phyloP scores from a whole-genome alignment of 352 stramenopile genomes.

The Pythium aquatile region DNA sequence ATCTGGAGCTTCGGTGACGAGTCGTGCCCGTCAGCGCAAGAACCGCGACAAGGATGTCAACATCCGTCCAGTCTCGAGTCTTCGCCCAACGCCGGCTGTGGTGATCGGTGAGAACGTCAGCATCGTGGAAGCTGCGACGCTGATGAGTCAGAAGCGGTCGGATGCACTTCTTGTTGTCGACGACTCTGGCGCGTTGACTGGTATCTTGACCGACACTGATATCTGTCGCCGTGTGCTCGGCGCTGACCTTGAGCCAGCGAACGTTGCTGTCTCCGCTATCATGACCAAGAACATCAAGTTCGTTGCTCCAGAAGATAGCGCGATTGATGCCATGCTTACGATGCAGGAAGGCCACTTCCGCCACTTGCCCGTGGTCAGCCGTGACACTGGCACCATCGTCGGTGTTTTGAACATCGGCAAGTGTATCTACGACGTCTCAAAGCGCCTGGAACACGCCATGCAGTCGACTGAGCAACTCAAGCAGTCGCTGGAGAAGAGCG shows the following conservation, averaged over 20 bases:
- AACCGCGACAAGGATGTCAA: constrained; percentile 75
- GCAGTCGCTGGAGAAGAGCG: constrained; percentile 73
- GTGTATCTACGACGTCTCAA: constrained; percentile 98
- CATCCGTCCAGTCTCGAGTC: constrained; percentile 77
- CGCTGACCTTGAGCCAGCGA: constrained; percentile 70
- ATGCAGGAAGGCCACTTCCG: constrained; percentile 98
- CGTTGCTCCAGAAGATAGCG: constrained; percentile 91
- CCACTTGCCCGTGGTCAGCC: constrained; percentile 93
- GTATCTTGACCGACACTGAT: constrained; percentile 97
- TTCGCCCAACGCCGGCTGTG: constrained; percentile 75
- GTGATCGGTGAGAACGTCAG: constrained; percentile 71
- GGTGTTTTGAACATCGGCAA: constrained; percentile 98
- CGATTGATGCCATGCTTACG: constrained; percentile 95
- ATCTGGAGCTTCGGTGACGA: constrained; percentile 47
- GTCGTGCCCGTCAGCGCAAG: constrained; percentile 70
- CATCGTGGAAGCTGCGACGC: constrained; percentile 85
- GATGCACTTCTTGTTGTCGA: constrained; percentile 93
- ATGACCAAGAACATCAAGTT: constrained; percentile 98
- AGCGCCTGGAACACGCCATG: constrained; percentile 92
- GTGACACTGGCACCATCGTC: constrained; percentile 80
- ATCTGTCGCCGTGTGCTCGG: constrained; percentile 93
- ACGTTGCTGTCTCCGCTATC: constrained; percentile 77
- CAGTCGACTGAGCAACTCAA: constrained; percentile 84
- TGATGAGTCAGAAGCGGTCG: constrained; percentile 92
- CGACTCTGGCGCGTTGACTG: constrained; percentile 78